Evolutionary conservation across 257 asterid genomes (phyloP).

Genomic region (Solanum arcanum): DNA sequence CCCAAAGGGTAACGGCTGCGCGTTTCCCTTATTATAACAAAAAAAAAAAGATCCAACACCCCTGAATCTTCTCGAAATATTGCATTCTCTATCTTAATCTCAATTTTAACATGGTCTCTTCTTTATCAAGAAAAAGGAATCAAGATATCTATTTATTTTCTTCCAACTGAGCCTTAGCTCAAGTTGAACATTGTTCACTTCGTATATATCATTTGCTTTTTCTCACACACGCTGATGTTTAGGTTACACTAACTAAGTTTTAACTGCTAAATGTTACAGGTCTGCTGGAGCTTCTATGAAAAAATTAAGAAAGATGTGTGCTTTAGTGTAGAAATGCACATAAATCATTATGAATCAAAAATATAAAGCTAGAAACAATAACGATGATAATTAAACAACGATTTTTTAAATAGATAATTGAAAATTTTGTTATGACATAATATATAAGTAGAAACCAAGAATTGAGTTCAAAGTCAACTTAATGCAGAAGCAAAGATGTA

Average conservation of each 20-base stretch:
- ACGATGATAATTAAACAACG: neutral
- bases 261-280: neutral
- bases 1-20: neutral
- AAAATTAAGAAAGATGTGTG: neutral
- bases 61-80: neutral
- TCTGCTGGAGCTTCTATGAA: neutral
- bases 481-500: neutral
- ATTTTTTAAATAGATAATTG: neutral
- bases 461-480: neutral
- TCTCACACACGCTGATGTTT: neutral
- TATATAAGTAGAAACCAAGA: neutral
- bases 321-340: neutral
- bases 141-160: neutral
- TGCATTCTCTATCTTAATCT: neutral
- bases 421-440: neutral
- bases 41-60: no score
- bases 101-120: neutral
- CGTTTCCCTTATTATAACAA: no score
- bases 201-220: neutral
- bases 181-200: neutral
- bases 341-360: neutral
- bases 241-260: neutral
- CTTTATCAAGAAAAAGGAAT: neutral
- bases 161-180: neutral
- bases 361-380: neutral